Base-by-base conservation (phyloP, 164 flowering plant genomes). In the Akebia trifoliata region DNA sequence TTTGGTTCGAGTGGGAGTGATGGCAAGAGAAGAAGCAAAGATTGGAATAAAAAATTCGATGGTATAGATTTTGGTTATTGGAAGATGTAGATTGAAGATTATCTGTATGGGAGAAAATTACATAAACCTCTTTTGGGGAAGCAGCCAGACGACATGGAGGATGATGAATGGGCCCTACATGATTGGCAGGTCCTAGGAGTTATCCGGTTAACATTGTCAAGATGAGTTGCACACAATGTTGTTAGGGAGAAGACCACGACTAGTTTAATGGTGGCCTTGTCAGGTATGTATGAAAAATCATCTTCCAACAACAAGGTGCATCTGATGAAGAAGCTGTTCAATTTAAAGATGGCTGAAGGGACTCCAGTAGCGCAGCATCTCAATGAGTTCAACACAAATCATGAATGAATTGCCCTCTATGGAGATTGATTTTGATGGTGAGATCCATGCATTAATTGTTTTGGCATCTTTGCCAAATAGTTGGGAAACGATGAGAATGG, bases 281-380 rank as follows among this genome's bases (percentile, higher is more conserved):
- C 59, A 8, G 18, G 31, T 4, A 36, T 59, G 48, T 60, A 66
- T 38, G 60, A 66, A 18, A 60, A 54, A 14, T 30, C 54, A 2
- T 54, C 60, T 4, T 18, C 35, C 3, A 15, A 6, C 0, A 65
- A 58, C 22, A 65, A 65, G 25, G 53, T 59, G 0, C 22, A 5
- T 17, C 20, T 57, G 60, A 43, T 57, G 50, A 42, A 38, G 60
- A 30, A 20, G 9, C 43, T 57, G 15, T 44, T 57, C 50, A 25
- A 42, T 14, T 22, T 57, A 37, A 26, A 29, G 50, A 57, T 57
- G 60, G 37, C 25, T 8, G 36, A 57, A 36, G 50, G 37, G 2
- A 57, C 20, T 4, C 43, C 1, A 57, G 30, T 30, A n/a, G n/a
- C n/a, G n/a, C n/a, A n/a, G n/a, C n/a, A n/a, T n/a, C n/a, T n/a